phyloP scores from a whole-genome alignment of 2,329 filamentous ascomycete genomes.

The Ilyonectria robusta region DNA sequence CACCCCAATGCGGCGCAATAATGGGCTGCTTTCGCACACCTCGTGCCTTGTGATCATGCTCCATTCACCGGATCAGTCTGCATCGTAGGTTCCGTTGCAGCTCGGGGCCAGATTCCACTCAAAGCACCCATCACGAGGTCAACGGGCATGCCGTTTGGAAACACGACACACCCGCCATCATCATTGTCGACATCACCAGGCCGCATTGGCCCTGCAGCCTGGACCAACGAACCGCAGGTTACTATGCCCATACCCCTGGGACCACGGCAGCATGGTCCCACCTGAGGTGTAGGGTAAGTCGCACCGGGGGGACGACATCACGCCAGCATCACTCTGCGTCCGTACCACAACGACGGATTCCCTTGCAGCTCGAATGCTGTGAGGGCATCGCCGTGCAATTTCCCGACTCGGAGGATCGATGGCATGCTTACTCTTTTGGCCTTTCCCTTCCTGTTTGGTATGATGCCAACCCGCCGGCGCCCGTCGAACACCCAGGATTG shows the following conservation, averaged over 20 bases:
- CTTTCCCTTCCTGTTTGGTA: not conserved
- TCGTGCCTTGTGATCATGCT: slow-evolving; percentile 23
- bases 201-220: slow-evolving; percentile 3
- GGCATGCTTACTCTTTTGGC: slow-evolving; percentile 1
- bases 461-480: not conserved
- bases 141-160: slow-evolving; percentile 1
- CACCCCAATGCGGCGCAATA: slow-evolving; percentile 19
- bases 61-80: slow-evolving; percentile 11
- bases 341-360: slow-evolving; percentile 14
- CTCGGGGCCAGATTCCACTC: slow-evolving; percentile 8
- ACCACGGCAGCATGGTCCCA: slow-evolving; percentile 9
- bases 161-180: not conserved
- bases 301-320: slow-evolving; percentile 12
- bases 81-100: slow-evolving; percentile 15
- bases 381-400: slow-evolving; percentile 17
- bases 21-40: slow-evolving; percentile 26
- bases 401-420: not conserved
- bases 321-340: slow-evolving; percentile 21
- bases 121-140: slow-evolving; percentile 21
- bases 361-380: slow-evolving; percentile 9
- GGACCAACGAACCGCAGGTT: not conserved
- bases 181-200: slow-evolving; percentile 2
- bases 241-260: slow-evolving; percentile 2
- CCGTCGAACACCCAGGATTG: not conserved
- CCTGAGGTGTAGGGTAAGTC: slow-evolving; percentile 21